Percentiles rank a stretch among this genome's conserved stretches.
Evolutionary conservation across 23 red algal species (phyloP).

Genomic region (Chondrus crispus): DNA sequence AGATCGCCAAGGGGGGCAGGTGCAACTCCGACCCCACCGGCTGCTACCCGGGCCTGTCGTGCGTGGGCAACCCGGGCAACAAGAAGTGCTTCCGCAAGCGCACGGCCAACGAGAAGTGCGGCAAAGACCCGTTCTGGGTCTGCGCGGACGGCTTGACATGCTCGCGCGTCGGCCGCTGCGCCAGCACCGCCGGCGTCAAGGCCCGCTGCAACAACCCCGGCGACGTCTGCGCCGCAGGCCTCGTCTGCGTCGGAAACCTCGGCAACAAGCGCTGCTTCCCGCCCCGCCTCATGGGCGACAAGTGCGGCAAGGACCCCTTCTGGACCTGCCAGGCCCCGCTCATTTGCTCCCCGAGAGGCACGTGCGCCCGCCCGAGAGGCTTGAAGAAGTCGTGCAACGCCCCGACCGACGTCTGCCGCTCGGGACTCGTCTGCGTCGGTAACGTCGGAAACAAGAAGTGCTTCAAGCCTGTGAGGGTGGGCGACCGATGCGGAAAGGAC

Average conservation of each 20-base stretch:
- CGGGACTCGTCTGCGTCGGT: not conserved
- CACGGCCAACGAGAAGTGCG: not conserved
- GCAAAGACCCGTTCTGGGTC: not conserved
- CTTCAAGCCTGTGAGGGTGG: constrained; percentile 11
- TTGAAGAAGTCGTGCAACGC: not conserved
- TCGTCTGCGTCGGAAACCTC: not conserved
- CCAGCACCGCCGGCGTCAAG: not conserved
- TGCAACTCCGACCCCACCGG: not conserved
- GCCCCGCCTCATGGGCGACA: not conserved
- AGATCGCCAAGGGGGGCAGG: no score
- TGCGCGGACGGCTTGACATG: constrained; percentile 26
- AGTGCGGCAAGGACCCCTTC: constrained; percentile 6
- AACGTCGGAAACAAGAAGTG: not conserved
- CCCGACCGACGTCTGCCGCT: not conserved
- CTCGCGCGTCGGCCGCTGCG: not conserved
- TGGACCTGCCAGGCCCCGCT: not conserved
- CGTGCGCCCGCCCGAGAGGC: not conserved
- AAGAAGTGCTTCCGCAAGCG: constrained; percentile 20
- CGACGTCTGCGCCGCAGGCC: not conserved
- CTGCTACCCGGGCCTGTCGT: not conserved
- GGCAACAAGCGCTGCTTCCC: not conserved
- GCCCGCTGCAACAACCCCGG: not conserved
- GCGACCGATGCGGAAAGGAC: not conserved
- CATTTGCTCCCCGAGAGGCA: not conserved
- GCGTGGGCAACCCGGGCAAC: not conserved